Base-by-base conservation (phyloP, 164 flowering plant species). In the Chimonanthus salicifolius region DNA sequence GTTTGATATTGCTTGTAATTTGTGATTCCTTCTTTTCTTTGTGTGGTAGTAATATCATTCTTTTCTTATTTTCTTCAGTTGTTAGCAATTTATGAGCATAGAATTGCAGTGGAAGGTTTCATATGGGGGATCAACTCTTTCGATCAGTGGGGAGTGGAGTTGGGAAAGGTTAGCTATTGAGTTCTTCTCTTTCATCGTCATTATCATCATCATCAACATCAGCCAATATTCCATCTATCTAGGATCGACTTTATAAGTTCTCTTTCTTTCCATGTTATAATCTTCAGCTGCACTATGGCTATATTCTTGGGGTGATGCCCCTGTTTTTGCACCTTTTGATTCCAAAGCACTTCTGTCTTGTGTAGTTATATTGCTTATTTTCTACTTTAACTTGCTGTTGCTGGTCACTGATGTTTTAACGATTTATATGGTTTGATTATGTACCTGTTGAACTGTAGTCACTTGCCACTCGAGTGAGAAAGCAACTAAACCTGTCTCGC, bases 71-170 rank as follows among this genome's bases (percentile, higher is more conserved):
- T 20, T 76, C 4, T 64, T 77, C 90, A 95, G 99, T 82, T 95
- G 77, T 75, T 95, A 84, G 98, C 97, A 58, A 89, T 93, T 51
- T 93, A 95, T 75, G 99, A 95, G 72, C 99, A 95, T 79, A 89
- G 99, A 86, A 67, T 95, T 76, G 99, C 94, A 7, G 98, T 93
- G 58, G 85, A 93, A 87, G 99, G 99, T 71, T 95, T 95, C 66
- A n/a, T 88, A 20, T 95, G 98, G 99, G 97, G 96, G 6, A 95
- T 95, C 83, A 93, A 95, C 81, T 95, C 99, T 72, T 95, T 95
- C 72, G 99, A 95, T 74, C 98, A 95, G 81, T 95, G 99, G 98
- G 99, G 99, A 67, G 98, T 95, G n/a, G 99, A 95, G 82, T 80
- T 95, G 66, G 99, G 99, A 47, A 95, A 95, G 97, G 99, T 93